A percentile compares a stretch with the other conserved stretches of the same genome.
Evolutionary conservation across 1,284 basidiomycete species (phyloP).

Genomic region (Anthracocystis setariae): DNA sequence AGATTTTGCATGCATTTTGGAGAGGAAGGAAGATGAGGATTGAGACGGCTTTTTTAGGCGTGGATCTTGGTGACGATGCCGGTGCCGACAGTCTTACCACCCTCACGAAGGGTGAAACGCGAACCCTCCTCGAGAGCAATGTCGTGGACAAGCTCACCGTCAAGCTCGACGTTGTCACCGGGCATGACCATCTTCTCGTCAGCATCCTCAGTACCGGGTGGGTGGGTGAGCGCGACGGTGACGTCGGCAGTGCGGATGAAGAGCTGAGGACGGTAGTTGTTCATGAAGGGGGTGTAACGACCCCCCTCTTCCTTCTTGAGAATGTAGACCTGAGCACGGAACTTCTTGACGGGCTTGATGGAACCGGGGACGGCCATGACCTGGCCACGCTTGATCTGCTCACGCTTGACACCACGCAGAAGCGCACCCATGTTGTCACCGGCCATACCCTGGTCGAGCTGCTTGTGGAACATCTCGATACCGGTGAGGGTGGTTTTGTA

Average conservation of each 20-base stretch:
- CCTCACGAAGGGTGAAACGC: slow-evolving; percentile 97
- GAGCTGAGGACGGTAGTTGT: slow-evolving; percentile 94
- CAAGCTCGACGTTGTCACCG: slow-evolving; percentile 96
- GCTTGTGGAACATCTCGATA: slow-evolving; percentile 99
- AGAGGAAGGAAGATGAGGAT: not conserved
- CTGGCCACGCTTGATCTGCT: slow-evolving; percentile 93
- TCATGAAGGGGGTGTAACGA: slow-evolving; percentile 96
- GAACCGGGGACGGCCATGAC: slow-evolving; percentile 88
- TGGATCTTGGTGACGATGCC: slow-evolving; percentile 66
- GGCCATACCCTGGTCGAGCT: slow-evolving; percentile 95
- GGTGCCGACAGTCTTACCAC: slow-evolving; percentile 79
- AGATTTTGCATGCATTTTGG: slow-evolving; percentile 20
- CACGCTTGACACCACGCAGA: slow-evolving; percentile 95
- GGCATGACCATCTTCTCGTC: slow-evolving; percentile 85
- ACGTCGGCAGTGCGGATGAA: slow-evolving; percentile 97
- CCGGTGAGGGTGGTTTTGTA: slow-evolving; percentile 96
- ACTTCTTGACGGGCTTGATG: slow-evolving; percentile 95
- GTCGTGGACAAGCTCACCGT: slow-evolving; percentile 85
- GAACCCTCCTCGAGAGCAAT: slow-evolving; percentile 91
- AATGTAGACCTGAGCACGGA: slow-evolving; percentile 70
- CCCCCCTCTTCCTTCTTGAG: slow-evolving; percentile 98
- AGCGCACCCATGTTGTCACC: slow-evolving; percentile 99
- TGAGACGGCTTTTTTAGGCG: slow-evolving; percentile 20
- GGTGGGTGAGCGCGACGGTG: slow-evolving; percentile 86
- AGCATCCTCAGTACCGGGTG: slow-evolving; percentile 74